Evolutionary conservation across 805 yeast species (phyloP), one percentile per base, ranked within the genome.

Genomic region (Yamadazyma takamatsuzukensis): DNA sequence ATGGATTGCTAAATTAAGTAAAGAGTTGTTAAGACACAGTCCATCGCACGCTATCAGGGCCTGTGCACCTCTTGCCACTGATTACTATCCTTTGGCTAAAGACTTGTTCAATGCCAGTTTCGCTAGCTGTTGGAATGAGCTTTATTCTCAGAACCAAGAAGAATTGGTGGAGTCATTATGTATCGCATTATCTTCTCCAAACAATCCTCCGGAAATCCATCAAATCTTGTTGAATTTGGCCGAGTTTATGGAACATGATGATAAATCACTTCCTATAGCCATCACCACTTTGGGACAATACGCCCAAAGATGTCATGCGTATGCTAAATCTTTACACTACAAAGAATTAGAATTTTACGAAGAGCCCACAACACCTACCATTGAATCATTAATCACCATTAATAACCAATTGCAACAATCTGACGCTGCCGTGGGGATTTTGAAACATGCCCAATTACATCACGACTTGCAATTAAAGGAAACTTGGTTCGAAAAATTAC

Each of bases 191-290:
- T 83, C 90, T 0, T 83, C 96, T 0, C 83, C 94, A 3, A 85
- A 88, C 45, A 87, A 86, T 43, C 95, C 97, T 0, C 97, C 98
- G 0, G 99, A 93, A 47, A 89, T 93, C 27, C 83, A 88, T 49
- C 97, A 93, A 52, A 83, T 88, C 2, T 67, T 93, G 38, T 67
- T 93, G 45, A 89, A 90, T 43, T 64, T 93, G 36, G 95, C 96
- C 0, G 99, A 93, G 56, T 93, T 84, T 51, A 83, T 93, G 93
- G 99, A 93, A 53, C 97, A 90, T 48, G 97, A 90, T 56, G 97
- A 88, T 46, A 89, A 88, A 49, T 84, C 96, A 0, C 68, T 93
- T 37, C 97, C 97, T 0, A 83, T 93, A 26, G 82, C 94, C 21
- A 84, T 85, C n/a, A 77, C 89, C 4, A 84, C 94, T 0, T 64